A percentile compares a stretch with the other conserved stretches of the same genome.
Evolutionary conservation across 2,329 filamentous ascomycete genomes (phyloP).

Genomic region (Scolecobasidium constrictum): DNA sequence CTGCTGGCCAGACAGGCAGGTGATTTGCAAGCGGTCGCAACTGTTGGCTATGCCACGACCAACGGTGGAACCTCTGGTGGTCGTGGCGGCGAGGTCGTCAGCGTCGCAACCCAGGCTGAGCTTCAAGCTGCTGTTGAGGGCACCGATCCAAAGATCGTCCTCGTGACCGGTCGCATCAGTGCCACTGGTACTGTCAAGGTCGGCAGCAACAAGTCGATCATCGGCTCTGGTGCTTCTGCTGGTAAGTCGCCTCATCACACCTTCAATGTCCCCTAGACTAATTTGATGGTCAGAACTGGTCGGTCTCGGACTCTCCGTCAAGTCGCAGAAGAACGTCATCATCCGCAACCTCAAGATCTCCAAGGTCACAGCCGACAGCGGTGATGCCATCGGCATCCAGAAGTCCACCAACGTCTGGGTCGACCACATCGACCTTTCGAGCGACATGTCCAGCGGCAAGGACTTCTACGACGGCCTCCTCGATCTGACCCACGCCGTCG

Average conservation of each 20-base stretch:
- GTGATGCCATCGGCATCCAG: constrained; percentile 43
- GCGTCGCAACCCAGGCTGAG: constrained; percentile 24
- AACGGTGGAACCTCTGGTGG: constrained; percentile 25
- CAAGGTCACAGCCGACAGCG: constrained; percentile 35
- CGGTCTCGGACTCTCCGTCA: constrained; percentile 38
- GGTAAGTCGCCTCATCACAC: constrained; percentile 15
- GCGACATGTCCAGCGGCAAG: constrained; percentile 32
- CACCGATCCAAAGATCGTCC: constrained; percentile 33
- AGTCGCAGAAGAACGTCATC: constrained; percentile 42
- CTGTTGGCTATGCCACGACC: constrained; percentile 8
- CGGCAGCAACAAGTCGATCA: constrained; percentile 38
- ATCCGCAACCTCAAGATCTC: constrained; percentile 43
- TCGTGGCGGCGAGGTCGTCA: constrained; percentile 23
- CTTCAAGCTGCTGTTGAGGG: constrained; percentile 35
- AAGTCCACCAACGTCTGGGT: constrained; percentile 46
- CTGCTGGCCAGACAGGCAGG: not conserved
- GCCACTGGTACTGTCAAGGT: constrained; percentile 35
- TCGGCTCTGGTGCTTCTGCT: constrained; percentile 37
- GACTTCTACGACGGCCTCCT: constrained; percentile 60
- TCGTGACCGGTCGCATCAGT: constrained; percentile 34
- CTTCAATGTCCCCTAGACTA: too few relatives aligned
- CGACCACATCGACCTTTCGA: constrained; percentile 47
- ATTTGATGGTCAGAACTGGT: constrained; percentile 26
- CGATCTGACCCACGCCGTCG: constrained; percentile 52
- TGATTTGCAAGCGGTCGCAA: not conserved